phyloP scores from a whole-genome alignment of 768 basidiomycete species.

The Amanita thiersii region DNA sequence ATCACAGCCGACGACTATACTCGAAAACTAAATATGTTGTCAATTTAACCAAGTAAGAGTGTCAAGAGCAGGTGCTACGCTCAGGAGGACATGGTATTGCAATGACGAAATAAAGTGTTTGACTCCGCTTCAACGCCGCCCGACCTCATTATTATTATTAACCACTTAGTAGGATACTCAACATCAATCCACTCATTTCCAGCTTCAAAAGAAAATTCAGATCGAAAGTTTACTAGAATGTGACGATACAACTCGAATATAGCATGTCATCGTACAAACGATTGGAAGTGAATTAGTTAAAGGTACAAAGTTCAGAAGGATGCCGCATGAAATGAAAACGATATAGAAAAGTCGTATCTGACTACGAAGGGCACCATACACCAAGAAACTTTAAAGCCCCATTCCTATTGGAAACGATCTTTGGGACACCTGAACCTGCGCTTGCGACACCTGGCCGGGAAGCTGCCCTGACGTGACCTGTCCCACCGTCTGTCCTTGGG shows the following conservation, averaged over 20 bases:
- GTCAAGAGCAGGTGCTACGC: too few relatives aligned
- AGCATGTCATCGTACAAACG: conserved; percentile 5
- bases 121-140: too few relatives aligned
- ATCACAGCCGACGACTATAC: conserved; percentile 14
- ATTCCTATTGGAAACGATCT: conserved; percentile 46
- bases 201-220: too few relatives aligned
- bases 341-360: conserved; percentile 11
- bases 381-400: conserved; percentile 18
- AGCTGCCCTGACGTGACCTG: conserved; percentile 19
- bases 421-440: conserved; percentile 31
- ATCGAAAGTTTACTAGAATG: neutral
- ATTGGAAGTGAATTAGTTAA: conserved; percentile 8
- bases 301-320: conserved; percentile 8
- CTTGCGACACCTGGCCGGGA: conserved; percentile 17
- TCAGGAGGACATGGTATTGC: too few relatives aligned
- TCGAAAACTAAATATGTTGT: too few relatives aligned
- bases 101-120: too few relatives aligned
- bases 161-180: too few relatives aligned
- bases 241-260: conserved; percentile 8
- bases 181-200: too few relatives aligned
- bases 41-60: too few relatives aligned
- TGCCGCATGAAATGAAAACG: conserved; percentile 10
- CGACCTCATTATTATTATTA: too few relatives aligned
- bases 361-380: neutral
- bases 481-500: conserved; percentile 10